phyloP scores from a whole-genome alignment of 805 yeast genomes.

The Torulaspora indica region DNA sequence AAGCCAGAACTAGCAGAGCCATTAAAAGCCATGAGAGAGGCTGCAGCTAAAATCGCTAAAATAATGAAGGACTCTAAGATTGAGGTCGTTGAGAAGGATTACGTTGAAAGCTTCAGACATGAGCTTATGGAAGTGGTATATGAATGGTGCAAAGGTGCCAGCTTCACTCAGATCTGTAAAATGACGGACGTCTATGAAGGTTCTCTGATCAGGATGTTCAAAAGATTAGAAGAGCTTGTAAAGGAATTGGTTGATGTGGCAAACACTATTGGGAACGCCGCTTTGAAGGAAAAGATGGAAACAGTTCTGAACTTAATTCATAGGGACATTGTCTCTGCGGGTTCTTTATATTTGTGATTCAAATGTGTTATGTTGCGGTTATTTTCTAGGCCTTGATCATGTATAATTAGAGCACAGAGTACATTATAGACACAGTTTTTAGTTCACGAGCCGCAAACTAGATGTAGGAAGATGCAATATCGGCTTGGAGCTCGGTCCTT shows the following conservation, averaged over 20 bases:
- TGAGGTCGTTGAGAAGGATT: constrained; percentile 86
- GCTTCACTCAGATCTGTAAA: constrained; percentile 94
- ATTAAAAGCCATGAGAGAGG: constrained; percentile 76
- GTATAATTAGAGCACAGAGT: background rate
- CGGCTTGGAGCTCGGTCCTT: constrained; percentile 7
- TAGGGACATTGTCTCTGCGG: constrained; percentile 95
- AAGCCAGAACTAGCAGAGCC: constrained; percentile 93
- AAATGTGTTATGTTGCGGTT: background rate
- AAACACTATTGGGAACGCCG: constrained; percentile 87
- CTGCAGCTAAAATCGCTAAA: constrained; percentile 88
- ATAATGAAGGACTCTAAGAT: constrained; percentile 84
- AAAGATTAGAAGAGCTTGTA: constrained; percentile 87
- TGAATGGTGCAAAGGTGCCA: constrained; percentile 95
- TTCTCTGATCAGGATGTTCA: constrained; percentile 87
- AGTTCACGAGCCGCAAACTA: background rate
- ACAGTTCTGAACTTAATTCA: constrained; percentile 79
- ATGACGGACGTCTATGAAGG: constrained; percentile 99
- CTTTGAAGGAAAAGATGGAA: constrained; percentile 83
- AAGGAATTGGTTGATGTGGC: constrained; percentile 90
- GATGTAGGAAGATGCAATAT: constrained; percentile 15
- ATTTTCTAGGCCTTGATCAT: background rate
- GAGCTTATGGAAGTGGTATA: constrained; percentile 96
- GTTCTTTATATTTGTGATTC: constrained; percentile 65
- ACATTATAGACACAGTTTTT: background rate
- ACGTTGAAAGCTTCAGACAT: constrained; percentile 84